A percentile compares a stretch with the other conserved stretches of the same genome.
Evolutionary conservation across 768 basidiomycete genomes (phyloP).

Genomic region (Udeniomyces megalosporus): DNA sequence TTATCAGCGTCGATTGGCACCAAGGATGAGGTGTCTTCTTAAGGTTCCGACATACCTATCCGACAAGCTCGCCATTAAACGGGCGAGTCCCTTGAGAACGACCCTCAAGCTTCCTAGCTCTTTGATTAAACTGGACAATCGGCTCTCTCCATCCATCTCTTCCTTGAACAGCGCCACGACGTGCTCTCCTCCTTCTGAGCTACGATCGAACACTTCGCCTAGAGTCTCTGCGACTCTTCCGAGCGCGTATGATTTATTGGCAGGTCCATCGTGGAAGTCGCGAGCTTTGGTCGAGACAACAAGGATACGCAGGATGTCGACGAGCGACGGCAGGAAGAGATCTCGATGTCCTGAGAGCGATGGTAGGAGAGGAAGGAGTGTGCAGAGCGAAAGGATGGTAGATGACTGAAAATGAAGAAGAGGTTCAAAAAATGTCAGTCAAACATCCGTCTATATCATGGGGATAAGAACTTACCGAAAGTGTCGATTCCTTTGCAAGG

Average conservation of each 20-base stretch:
- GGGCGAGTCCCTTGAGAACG: not conserved
- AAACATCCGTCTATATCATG: not conserved
- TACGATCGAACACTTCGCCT: not conserved
- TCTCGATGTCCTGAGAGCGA: constrained; percentile 12
- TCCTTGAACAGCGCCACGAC: not conserved
- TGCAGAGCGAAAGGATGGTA: constrained; percentile 15
- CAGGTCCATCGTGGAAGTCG: constrained; percentile 9
- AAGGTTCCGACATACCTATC: not conserved
- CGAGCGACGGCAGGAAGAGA: constrained; percentile 13
- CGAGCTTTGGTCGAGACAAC: not conserved
- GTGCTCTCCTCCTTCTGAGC: not conserved
- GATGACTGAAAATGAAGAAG: constrained; percentile 9
- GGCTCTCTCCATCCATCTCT: not conserved
- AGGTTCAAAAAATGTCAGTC: not conserved
- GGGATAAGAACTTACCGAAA: constrained; percentile 11
- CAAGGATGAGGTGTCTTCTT: too few species aligned
- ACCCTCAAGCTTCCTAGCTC: not conserved
- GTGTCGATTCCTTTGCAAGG: constrained; percentile 7
- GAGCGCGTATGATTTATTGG: not conserved
- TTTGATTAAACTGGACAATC: not conserved
- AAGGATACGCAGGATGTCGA: not conserved
- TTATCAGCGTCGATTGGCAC: too few species aligned
- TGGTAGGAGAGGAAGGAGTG: not conserved
- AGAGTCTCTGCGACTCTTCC: not conserved
- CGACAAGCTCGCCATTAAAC: not conserved